phyloP scores from a whole-genome alignment of 805 yeast genomes.

The Candida incommunis region DNA sequence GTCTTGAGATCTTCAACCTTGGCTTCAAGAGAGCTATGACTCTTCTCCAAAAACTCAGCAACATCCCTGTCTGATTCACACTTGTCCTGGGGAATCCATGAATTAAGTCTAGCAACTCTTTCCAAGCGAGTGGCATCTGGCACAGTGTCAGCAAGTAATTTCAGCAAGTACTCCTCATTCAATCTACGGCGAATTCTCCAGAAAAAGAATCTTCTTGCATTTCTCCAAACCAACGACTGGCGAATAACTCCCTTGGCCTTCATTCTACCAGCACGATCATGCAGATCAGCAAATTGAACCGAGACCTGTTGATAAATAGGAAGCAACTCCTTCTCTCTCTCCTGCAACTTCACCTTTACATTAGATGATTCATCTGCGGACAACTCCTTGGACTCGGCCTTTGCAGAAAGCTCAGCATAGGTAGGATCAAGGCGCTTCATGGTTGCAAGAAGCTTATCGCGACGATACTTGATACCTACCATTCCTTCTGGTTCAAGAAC shows the following conservation, averaged over 20 bases:
- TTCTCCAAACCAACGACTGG: conserved; percentile 71
- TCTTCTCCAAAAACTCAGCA: conserved; percentile 71
- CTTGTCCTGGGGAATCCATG: conserved; percentile 66
- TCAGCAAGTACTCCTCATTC: conserved; percentile 78
- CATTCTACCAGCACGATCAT: conserved; percentile 97
- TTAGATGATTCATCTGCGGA: conserved; percentile 52
- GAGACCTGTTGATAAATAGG: conserved; percentile 89
- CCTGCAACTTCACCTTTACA: conserved; percentile 49
- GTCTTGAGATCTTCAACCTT: conserved; percentile 11
- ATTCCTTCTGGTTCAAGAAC: conserved; percentile 98
- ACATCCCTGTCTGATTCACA: conserved; percentile 66
- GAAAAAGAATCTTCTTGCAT: conserved; percentile 93
- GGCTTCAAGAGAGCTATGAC: conserved; percentile 45
- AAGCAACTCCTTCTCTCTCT: conserved; percentile 64
- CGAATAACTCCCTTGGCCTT: conserved; percentile 83
- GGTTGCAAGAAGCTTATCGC: conserved; percentile 79
- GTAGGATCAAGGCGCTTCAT: conserved; percentile 79
- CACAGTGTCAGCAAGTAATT: conserved; percentile 52
- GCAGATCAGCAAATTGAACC: conserved; percentile 94
- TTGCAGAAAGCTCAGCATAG: conserved; percentile 41
- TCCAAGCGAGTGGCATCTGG: conserved; percentile 56
- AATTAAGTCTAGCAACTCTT: conserved; percentile 71
- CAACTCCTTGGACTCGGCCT: conserved; percentile 36
- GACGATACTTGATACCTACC: conserved; percentile 96
- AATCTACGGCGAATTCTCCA: conserved; percentile 96